Base-by-base conservation (phyloP, 768 basidiomycete species). In the Trametes cingulata region DNA sequence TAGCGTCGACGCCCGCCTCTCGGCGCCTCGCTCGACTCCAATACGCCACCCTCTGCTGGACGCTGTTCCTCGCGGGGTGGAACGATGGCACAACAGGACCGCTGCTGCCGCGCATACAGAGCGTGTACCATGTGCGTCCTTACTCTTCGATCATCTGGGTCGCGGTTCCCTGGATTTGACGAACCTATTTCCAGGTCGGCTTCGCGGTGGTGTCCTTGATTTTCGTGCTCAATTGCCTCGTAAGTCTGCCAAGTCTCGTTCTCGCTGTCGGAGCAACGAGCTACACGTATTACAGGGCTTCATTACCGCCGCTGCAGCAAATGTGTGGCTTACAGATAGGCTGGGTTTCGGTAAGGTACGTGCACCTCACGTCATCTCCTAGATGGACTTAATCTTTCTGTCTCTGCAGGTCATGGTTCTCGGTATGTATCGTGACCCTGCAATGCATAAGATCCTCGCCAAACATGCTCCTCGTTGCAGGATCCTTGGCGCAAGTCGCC, bases 31-130 rank as follows among this genome's bases (percentile, higher is more conserved):
- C 52, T 6, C 36, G 25, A 33, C 12, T 48, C 7, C 46, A 56
- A 24, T 56, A 48, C 46, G 63, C 71, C n/a, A 71, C 85, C 1
- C 72, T 86, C 33, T 87, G 84, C 62, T 83, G 77, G 74, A 73
- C 77, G 13, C 50, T 87, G 50, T 85, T 86, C 61, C 72, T 90
- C 5, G 78, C 79, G 17, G 91, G 91, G n/a, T 93, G 90, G 89
- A 90, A 87, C 65, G 91, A 91, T 70, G 86, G 85, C 13, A 80
- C 85, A 0, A 82, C 82, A 13, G 91, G 91, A 3, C 90, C 91
- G 1, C 72, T 94, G 17, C 72, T 93, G 8, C 91, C 89, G 0
- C 78, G 84, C 8, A 85, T 93, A 40, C 90, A 89, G 68, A 69
- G 72, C 3, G 79, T 82, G 69, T 82, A 81, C 67, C 73, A 75